phyloP scores from a whole-genome alignment of 202 grass and related monocot genomes.

The Panicum virgatum region DNA sequence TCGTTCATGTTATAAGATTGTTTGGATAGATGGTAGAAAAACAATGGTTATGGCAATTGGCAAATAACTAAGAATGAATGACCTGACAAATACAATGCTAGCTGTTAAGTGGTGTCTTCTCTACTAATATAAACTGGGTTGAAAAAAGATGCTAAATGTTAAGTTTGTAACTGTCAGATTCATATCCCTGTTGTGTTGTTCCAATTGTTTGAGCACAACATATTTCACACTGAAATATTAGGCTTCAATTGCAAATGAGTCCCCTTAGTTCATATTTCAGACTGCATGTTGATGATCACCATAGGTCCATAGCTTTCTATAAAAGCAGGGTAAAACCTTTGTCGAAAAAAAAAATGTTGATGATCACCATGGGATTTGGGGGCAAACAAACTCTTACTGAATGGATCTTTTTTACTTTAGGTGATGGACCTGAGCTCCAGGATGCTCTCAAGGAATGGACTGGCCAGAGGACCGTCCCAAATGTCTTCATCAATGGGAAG shows the following conservation, averaged over 20 bases:
- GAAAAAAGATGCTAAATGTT: background rate
- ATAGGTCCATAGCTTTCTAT: too few species aligned
- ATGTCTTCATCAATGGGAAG: slow-evolving; percentile 66
- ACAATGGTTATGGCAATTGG: background rate
- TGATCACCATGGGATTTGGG: background rate
- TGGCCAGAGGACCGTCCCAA: slow-evolving; percentile 64
- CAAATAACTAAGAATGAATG: background rate
- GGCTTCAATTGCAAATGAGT: background rate
- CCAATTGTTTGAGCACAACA: slow-evolving; percentile 2
- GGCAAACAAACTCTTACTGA: background rate
- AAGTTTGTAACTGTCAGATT: background rate
- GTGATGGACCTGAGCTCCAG: slow-evolving; percentile 57
- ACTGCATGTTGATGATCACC: background rate
- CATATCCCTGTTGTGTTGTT: background rate
- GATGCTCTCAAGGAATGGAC: slow-evolving; percentile 62
- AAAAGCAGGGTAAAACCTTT: too few species aligned
- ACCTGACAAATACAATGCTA: background rate
- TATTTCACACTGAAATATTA: background rate
- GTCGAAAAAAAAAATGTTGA: too few species aligned
- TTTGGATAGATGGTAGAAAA: background rate
- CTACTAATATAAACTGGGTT: background rate
- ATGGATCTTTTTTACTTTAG: slow-evolving; percentile 32
- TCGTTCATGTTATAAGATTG: background rate
- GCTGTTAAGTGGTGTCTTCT: background rate
- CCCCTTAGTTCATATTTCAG: background rate